These are phyloP conservation scores for Fusarium sp. DNA, from an alignment of 2,329 filamentous ascomycete genomes.

Conservation along the genomic window DNA sequence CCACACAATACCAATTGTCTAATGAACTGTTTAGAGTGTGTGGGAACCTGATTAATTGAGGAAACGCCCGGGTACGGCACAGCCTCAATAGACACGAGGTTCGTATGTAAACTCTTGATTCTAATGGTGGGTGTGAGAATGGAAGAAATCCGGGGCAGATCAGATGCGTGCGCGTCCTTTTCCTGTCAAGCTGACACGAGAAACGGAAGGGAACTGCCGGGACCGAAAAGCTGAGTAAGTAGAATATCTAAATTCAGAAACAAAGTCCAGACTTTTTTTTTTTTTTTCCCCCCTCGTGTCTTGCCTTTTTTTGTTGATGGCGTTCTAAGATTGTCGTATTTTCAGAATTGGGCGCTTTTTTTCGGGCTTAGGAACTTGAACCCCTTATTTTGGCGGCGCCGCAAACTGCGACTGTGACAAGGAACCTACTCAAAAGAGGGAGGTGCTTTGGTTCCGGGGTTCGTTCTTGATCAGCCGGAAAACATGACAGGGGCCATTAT, in stretches of 20 bases:
- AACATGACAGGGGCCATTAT: neutral
- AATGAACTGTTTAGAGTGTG: neutral
- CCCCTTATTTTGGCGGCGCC: slow-evolving; percentile 15
- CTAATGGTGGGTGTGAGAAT: slow-evolving; percentile 30
- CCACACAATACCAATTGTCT: neutral
- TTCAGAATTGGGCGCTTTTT: neutral
- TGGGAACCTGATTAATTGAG: neutral
- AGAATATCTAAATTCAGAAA: slow-evolving; percentile 30
- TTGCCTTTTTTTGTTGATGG: neutral
- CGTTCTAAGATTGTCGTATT: neutral
- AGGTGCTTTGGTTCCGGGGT: neutral
- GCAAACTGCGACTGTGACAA: slow-evolving; percentile 21
- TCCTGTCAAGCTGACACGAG: neutral
- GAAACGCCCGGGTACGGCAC: slow-evolving; percentile 6
- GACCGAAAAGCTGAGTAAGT: neutral
- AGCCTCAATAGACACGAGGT: slow-evolving; percentile 36
- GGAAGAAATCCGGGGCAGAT: slow-evolving; percentile 23
- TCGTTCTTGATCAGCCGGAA: slow-evolving; percentile 6
- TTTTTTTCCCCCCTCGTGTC: too few relatives aligned
- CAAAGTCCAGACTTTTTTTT: neutral
- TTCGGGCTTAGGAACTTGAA: neutral
- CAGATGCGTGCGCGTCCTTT: slow-evolving; percentile 31
- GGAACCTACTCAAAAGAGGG: slow-evolving; percentile 5
- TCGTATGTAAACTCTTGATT: neutral
- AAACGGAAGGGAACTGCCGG: slow-evolving; percentile 9